A percentile compares a stretch with the other conserved stretches of the same genome.
phyloP scores from a whole-genome alignment of 23 red algal genomes.

The Pyropia haitanensis region DNA sequence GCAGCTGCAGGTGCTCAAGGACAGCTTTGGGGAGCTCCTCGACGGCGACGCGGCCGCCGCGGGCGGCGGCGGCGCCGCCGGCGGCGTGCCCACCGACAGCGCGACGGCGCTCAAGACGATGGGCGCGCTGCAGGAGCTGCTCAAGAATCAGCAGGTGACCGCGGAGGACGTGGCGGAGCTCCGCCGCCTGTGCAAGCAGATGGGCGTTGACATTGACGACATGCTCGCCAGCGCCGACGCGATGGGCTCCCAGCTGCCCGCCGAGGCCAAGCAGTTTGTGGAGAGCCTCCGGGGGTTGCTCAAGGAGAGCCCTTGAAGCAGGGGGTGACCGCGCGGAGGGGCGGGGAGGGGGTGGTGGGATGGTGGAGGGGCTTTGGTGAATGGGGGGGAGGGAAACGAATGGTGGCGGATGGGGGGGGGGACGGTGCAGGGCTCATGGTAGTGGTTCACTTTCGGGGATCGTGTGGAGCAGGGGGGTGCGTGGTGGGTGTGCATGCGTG shows the following conservation, averaged over 20 bases:
- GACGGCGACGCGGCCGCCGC: slow-evolving; percentile 31
- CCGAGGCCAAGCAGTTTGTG: slow-evolving; percentile 75
- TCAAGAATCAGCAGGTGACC: slow-evolving; percentile 57
- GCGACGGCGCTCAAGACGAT: slow-evolving; percentile 17
- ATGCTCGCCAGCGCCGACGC: slow-evolving; percentile 47
- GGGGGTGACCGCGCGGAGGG: no score
- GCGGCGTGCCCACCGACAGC: no score
- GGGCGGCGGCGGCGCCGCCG: neutral
- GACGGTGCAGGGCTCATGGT: no score
- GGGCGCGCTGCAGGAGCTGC: slow-evolving; percentile 67
- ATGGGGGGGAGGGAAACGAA: no score
- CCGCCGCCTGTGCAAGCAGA: slow-evolving; percentile 53
- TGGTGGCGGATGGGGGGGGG: no score
- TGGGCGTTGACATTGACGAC: slow-evolving; percentile 76
- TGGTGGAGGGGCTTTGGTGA: no score
- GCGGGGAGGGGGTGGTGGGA: no score
- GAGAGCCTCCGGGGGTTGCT: slow-evolving; percentile 41
- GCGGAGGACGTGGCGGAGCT: slow-evolving; percentile 54
- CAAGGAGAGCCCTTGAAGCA: neutral
- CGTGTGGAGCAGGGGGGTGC: no score
- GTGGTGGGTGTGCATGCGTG: no score
- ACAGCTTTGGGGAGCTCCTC: slow-evolving; percentile 45
- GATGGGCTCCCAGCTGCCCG: slow-evolving; percentile 41
- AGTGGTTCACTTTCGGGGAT: no score
- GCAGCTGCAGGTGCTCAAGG: slow-evolving; percentile 40